Base-by-base conservation (phyloP, 2,329 filamentous ascomycete genomes). In the Chaetoscypha palmicola region DNA sequence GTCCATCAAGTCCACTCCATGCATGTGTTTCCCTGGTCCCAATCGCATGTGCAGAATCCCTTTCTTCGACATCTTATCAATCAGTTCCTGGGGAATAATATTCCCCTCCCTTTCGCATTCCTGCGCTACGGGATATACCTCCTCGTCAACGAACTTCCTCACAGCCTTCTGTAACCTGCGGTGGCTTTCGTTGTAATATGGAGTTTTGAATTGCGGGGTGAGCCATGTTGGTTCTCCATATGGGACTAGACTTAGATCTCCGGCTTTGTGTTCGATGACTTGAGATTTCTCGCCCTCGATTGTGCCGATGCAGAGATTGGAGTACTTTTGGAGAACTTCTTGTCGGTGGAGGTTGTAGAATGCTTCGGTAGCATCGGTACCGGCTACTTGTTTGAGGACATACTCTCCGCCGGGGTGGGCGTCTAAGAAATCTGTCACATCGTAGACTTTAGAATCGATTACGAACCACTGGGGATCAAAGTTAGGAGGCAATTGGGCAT, bases 311-410 rank as follows among this genome's bases (percentile, higher is more conserved):
- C 77, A 83, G 14, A 94, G 74, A 57, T 77, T 72, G 36, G 73
- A 68, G 71, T 94, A 94, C 64, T 89, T 89, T 48, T 80, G 70
- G 9, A 94, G 74, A n/a, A 94, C 86, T 66, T 94, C 88, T 56
- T 94, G 87, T 20, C 88, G 74, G 68, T 95, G 89, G 41, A 95
- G 79, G 70, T 94, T 94, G 76, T 94, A 94, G 66, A 94, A 94
- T 45, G 83, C 83, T 26, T 74, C 69, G 2, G 88, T 94, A 39
- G 87, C 86, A 60, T 94, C 88, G 53, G 79, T 75, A 50, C 88
- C 88, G 22, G 85, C 88, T 37, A 91, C 77, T 66, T 94, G 86
- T 42, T 77, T 74, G 28, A 94, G 77, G 19, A 94, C 87, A 33
- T 84, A 80, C 58, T 81, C 79, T 58, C 87, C 55, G 11, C 88